Percentiles rank a stretch among this genome's conserved stretches.
These are phyloP conservation scores for Sporothrix brunneoviolacea DNA, from an alignment of 2,329 filamentous ascomycete species.

Conservation along the genomic window DNA sequence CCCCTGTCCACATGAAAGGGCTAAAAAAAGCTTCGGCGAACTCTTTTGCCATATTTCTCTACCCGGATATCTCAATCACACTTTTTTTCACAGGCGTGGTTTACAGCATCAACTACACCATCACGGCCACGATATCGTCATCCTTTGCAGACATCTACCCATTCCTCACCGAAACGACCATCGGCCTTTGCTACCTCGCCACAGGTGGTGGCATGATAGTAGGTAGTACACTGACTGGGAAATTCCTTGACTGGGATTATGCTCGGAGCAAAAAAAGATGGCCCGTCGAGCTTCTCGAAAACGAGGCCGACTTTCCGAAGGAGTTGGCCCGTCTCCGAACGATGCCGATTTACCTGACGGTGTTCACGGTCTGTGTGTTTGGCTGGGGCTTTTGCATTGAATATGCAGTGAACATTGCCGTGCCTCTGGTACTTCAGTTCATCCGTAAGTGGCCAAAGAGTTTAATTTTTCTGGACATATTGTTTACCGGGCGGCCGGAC, in stretches of 20 bases:
- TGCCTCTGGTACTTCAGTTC: slow-evolving; percentile 21
- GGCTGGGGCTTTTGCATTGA: slow-evolving; percentile 26
- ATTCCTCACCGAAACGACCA: slow-evolving; percentile 25
- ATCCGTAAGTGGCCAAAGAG: slow-evolving; percentile 9
- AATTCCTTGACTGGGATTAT: slow-evolving; percentile 27
- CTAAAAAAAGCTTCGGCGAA: slow-evolving; percentile 16
- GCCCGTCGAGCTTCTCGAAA: neutral
- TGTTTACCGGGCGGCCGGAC: no score
- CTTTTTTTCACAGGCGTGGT: slow-evolving; percentile 28
- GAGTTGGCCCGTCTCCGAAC: slow-evolving; percentile 23
- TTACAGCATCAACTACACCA: slow-evolving; percentile 29
- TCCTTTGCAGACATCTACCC: slow-evolving; percentile 24
- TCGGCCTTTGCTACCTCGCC: slow-evolving; percentile 28
- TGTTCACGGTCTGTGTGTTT: slow-evolving; percentile 22
- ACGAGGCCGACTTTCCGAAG: slow-evolving; percentile 21
- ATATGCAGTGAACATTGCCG: slow-evolving; percentile 20
- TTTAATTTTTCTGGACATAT: neutral
- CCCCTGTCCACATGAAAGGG: neutral
- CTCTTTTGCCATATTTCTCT: slow-evolving; percentile 27
- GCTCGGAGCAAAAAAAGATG: slow-evolving; percentile 17
- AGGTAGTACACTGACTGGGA: slow-evolving; percentile 24
- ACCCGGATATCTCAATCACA: slow-evolving; percentile 26
- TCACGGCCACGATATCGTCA: slow-evolving; percentile 30
- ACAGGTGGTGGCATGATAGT: slow-evolving; percentile 27
- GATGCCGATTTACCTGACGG: slow-evolving; percentile 21